Evolutionary conservation across 2,329 filamentous ascomycete species (phyloP).

Genomic region (Hypoxylon sp.): DNA sequence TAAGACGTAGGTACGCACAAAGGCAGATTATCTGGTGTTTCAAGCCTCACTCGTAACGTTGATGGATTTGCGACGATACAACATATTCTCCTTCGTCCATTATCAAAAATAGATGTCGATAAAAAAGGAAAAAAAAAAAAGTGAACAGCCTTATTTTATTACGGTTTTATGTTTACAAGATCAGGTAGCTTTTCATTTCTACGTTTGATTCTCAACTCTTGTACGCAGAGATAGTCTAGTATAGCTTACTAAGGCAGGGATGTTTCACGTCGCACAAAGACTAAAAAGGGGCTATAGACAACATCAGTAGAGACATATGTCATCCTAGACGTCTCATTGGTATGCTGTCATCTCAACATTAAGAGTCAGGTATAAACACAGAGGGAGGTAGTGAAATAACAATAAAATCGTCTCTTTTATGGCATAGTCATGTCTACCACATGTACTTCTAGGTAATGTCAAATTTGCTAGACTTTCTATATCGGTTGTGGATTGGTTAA

Average conservation of each 20-base stretch:
- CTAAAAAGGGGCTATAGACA: not conserved
- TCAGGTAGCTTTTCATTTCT: too few species aligned
- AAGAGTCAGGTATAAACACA: not conserved
- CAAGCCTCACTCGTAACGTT: too few species aligned
- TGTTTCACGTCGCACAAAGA: not conserved
- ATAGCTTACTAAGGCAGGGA: conserved; percentile 18
- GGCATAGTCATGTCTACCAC: not conserved
- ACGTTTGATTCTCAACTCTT: not conserved
- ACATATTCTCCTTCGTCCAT: too few species aligned
- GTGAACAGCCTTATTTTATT: too few species aligned
- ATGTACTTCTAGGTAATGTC: not conserved
- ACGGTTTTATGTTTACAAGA: too few species aligned
- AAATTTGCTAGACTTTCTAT: not conserved
- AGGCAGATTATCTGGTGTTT: too few species aligned
- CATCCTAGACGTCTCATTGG: conserved; percentile 8
- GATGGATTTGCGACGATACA: too few species aligned
- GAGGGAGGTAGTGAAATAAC: not conserved
- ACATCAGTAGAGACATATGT: not conserved
- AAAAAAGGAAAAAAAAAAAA: too few species aligned
- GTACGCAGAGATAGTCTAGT: not conserved
- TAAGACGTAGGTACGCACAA: too few species aligned
- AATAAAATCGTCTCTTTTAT: not conserved
- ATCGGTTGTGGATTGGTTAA: not conserved
- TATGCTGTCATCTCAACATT: not conserved
- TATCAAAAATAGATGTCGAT: too few species aligned